Evolutionary conservation across 768 basidiomycete species (phyloP), one percentile per base, ranked within the genome.

Genomic region (Mycena rebaudengoi): DNA sequence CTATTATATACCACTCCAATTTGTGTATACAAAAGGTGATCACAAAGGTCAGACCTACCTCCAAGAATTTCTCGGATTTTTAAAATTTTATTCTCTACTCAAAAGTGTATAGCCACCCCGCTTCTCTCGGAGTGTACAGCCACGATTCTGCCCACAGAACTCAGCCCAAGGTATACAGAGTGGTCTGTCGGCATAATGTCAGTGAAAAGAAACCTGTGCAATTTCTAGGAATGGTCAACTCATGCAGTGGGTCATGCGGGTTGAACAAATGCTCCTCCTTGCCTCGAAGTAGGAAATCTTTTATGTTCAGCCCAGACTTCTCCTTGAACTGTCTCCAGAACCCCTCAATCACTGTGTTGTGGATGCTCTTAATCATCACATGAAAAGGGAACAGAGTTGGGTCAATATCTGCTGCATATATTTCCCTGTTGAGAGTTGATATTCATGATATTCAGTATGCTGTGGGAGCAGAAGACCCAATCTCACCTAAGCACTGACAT

Each of bases 241-340:
- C 35, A 37, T 10, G 35, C 35, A 37, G 35, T 10, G 35, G 35
- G 18, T 37, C 18, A 18, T 37, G 35, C 14, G 35, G 35, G 35
- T 37, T 37, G 35, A 37, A 37, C 35, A 37, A 37, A 37, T 37
- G 35, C 18, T 37, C 35, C 11, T 10, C 18, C 35, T 37, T 37
- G 18, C 35, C 35, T 18, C 35, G 10, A 18, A 37, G 35, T 10
- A 37, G 35, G 10, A 10, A 10, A 10, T 37, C 35, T 23, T 50
- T 45, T 37, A 72, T 44, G 50, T 65, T 71, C n/a, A 35, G 28
- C 8, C 70, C 71, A 37, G 35, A 37, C 18, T 37, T 18, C 10
- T 10, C 10, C 35, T 18, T 10, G 18, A 18, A 18, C 11, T 37
- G 35, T 10, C 35, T 10, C 35, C 35, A 37, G 18, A 37, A 37